These are phyloP conservation scores for Chrysoporthe deuterocubensis DNA, from an alignment of 2,329 filamentous ascomycete genomes.

Conservation along the genomic window DNA sequence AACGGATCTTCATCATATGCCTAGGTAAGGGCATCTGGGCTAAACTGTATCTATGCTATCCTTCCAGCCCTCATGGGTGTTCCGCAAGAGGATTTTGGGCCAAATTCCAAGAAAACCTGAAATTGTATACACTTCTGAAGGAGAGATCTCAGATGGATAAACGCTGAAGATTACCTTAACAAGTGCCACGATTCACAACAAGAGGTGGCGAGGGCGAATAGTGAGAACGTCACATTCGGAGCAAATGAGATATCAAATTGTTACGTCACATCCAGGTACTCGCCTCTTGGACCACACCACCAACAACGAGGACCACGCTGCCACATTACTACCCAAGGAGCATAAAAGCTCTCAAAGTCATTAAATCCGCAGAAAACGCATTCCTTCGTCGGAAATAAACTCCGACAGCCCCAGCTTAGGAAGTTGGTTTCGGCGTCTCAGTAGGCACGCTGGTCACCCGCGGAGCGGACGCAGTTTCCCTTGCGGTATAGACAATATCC, in stretches of 20 bases:
- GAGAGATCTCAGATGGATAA: too few relatives aligned
- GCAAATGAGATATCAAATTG: neutral
- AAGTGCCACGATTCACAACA: neutral
- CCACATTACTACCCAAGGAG: neutral
- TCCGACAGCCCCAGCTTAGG: too few relatives aligned
- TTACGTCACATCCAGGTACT: neutral
- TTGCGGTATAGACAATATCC: neutral
- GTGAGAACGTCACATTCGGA: neutral
- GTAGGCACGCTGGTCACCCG: slow-evolving; percentile 6
- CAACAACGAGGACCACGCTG: neutral
- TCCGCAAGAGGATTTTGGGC: too few relatives aligned
- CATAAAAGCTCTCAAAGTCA: too few relatives aligned
- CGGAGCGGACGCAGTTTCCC: neutral
- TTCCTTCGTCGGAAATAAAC: too few relatives aligned
- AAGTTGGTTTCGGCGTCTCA: neutral
- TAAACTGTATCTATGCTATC: too few relatives aligned
- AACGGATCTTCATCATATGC: too few relatives aligned
- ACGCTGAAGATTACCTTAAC: neutral
- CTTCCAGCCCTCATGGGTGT: too few relatives aligned
- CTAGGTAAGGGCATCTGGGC: too few relatives aligned
- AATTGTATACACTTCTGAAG: too few relatives aligned
- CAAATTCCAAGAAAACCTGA: too few relatives aligned
- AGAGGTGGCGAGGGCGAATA: neutral
- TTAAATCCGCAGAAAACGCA: too few relatives aligned
- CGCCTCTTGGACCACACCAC: neutral